Evolutionary conservation across 768 basidiomycete genomes (phyloP).

Genomic region (Coprinopsis marcescibilis): DNA sequence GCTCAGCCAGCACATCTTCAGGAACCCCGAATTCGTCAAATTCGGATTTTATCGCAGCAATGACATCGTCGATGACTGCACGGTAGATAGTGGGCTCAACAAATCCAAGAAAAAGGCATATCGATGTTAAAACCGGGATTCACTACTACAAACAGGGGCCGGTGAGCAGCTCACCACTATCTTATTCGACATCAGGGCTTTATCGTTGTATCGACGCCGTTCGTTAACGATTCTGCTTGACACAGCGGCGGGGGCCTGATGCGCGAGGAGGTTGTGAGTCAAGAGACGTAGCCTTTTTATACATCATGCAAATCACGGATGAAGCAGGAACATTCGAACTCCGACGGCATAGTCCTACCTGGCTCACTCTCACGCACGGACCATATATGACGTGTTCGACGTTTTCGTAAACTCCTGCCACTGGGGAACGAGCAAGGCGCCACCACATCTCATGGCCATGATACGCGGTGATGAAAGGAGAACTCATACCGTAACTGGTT

Average conservation of each 20-base stretch:
- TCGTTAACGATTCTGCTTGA: slow-evolving; percentile 25
- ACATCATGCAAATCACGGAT: slow-evolving; percentile 36
- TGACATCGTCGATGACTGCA: slow-evolving; percentile 94
- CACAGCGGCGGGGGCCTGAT: slow-evolving; percentile 32
- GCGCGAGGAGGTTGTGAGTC: slow-evolving; percentile 34
- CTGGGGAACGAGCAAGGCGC: too few species aligned
- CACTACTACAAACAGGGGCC: slow-evolving; percentile 52
- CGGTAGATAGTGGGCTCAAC: slow-evolving; percentile 90
- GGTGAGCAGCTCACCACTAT: slow-evolving; percentile 92
- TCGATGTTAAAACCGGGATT: slow-evolving; percentile 47
- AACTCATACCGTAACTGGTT: too few species aligned
- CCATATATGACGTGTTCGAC: slow-evolving; percentile 17
- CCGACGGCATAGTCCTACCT: slow-evolving; percentile 27
- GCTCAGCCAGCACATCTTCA: slow-evolving; percentile 82
- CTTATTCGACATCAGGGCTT: slow-evolving; percentile 83
- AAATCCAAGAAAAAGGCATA: slow-evolving; percentile 28
- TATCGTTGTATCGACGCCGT: slow-evolving; percentile 28
- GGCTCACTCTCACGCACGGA: slow-evolving; percentile 38
- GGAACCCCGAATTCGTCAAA: slow-evolving; percentile 96
- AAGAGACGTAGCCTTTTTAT: slow-evolving; percentile 42
- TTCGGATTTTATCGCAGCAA: slow-evolving; percentile 79
- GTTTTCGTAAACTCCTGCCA: too few species aligned
- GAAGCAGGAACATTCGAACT: slow-evolving; percentile 41
- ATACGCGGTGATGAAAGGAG: too few species aligned
- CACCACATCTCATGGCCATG: too few species aligned